These are phyloP conservation scores for Fusarium palustre DNA, from an alignment of 2,329 filamentous ascomycete species.

Conservation along the genomic window DNA sequence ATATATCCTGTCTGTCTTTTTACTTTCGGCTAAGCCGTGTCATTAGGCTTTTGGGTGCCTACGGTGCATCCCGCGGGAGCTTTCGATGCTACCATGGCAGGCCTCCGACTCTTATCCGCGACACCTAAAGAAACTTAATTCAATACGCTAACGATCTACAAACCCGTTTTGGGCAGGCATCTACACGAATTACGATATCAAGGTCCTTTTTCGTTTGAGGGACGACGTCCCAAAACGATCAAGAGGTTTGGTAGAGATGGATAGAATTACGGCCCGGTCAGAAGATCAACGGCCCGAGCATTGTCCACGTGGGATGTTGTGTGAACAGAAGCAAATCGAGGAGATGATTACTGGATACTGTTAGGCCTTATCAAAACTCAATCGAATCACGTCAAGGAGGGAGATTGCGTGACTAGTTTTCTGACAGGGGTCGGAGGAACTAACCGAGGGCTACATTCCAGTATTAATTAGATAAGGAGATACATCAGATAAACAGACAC, in stretches of 20 bases:
- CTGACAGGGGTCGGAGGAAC: not conserved
- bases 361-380: not conserved
- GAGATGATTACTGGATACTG: not conserved
- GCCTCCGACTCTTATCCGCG: not conserved
- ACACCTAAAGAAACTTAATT: not conserved
- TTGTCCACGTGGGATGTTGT: not conserved
- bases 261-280: not conserved
- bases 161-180: not conserved
- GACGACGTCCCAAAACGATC: not conserved
- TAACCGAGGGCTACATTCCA: not conserved
- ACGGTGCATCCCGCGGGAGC: not conserved
- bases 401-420: not conserved
- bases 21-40: not conserved
- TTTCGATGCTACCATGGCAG: not conserved
- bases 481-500: not conserved
- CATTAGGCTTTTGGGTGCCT: not conserved
- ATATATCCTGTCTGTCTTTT: not conserved
- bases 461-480: not conserved
- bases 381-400: not conserved
- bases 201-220: not conserved
- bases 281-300: not conserved
- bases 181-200: not conserved
- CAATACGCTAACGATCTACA: not conserved
- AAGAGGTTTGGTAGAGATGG: not conserved
- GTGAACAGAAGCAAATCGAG: not conserved